Evolutionary conservation across 768 basidiomycete genomes (phyloP).

Genomic region (Xanthoconium purpureum): DNA sequence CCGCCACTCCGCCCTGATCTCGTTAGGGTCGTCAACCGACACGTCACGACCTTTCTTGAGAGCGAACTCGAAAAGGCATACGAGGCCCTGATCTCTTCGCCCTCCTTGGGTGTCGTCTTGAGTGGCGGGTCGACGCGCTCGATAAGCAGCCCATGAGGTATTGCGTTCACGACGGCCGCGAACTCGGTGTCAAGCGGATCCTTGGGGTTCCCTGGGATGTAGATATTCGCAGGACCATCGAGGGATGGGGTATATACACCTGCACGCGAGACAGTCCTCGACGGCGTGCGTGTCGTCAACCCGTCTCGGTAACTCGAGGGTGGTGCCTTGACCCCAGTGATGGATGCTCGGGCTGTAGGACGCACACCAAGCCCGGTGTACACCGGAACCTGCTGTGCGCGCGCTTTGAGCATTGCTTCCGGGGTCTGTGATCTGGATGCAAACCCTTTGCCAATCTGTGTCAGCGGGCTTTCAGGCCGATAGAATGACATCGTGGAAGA

Average conservation of each 20-base stretch:
- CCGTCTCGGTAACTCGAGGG: conserved; percentile 77
- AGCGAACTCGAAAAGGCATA: conserved; percentile 78
- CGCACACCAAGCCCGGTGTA: conserved; percentile 44
- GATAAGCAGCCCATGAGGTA: conserved; percentile 72
- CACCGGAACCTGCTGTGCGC: conserved; percentile 56
- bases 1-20: conserved; percentile 49
- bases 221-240: conserved; percentile 56
- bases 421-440: conserved; percentile 65
- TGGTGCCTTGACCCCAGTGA: conserved; percentile 45
- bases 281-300: conserved; percentile 51
- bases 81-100: conserved; percentile 79
- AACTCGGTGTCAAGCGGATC: conserved; percentile 86
- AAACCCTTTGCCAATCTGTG: conserved; percentile 31
- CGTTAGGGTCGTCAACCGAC: conserved; percentile 74
- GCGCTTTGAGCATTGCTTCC: conserved; percentile 57
- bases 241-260: conserved; percentile 61
- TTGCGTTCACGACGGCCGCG: conserved; percentile 68
- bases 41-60: conserved; percentile 72
- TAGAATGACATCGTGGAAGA: conserved; percentile 70
- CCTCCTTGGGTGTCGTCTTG: conserved; percentile 58
- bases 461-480: conserved; percentile 51
- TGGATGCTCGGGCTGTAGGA: conserved; percentile 38
- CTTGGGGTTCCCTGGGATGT: conserved; percentile 59
- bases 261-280: conserved; percentile 62
- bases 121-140: conserved; percentile 81